Base-by-base conservation (phyloP, 345 rosid species). In the Citrus medica region DNA sequence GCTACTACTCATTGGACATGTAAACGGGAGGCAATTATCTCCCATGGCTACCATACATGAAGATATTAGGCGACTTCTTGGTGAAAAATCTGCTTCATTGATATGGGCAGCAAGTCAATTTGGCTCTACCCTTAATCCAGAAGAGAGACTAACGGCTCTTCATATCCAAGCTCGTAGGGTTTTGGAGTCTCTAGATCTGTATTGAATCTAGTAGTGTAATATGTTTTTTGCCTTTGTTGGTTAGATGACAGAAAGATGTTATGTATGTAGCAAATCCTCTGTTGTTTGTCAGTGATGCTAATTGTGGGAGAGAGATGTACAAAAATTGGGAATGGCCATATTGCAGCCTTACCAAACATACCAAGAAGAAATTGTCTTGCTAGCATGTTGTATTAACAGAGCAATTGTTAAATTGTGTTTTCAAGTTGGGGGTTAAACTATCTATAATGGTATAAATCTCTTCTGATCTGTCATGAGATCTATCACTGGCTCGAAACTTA, bases 81-180 rank as follows among this genome's bases (percentile, higher is more conserved):
- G 99, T 83, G 98, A 96, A 88, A 89, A 90, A 78, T 92, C 95
- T 0, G 98, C 99, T 16, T 92, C 99, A 67, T 83, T 94, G 83
- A 89, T 96, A 87, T 96, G 98, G 99, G 98, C 99, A 6, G 98
- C 99, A 28, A 94, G 97, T 85, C 99, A 93, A 71, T 91, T 92
- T 46, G 97, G 94, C 61, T 92, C 98, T 62, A 92, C 97, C 67
- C 86, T 93, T 53, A 93, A 91, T 81, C 97, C 97, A 6, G 94
- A 90, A 38, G 97, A 96, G 87, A 88, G 97, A 84, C 83, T 96
- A 67, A 89, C 88, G 35, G 95, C 95, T 25, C 84, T 96, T 67
- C 97, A 92, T 67, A 92, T 92, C 78, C 99, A 96, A 76, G 98
- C 98, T 78, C 92, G 97, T 78, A 87, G 98, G 84, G 95, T 96